Conservation (phyloP, 441 rosid species). For the Bocquillonia castaneifolia region DNA sequence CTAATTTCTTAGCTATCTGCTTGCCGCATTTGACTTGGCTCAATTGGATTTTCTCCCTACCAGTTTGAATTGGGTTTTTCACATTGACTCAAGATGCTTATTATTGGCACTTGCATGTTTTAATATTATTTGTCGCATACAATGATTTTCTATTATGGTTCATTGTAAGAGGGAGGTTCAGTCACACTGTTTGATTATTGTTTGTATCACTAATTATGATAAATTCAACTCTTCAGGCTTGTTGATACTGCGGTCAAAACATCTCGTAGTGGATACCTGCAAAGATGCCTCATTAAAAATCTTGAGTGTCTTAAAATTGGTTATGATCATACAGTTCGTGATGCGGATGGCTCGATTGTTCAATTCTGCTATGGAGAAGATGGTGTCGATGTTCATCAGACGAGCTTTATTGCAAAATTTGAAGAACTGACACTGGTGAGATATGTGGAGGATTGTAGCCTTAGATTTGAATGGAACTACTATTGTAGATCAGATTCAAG, state of each 20-base stretch:
- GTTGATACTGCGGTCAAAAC: conserved; percentile 99
- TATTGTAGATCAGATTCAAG: conserved; percentile 10
- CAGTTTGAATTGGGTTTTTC: not conserved
- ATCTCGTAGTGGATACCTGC: conserved; percentile 99
- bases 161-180: not conserved
- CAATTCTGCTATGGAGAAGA: conserved; percentile 98
- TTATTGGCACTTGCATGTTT: not conserved
- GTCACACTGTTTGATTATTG: not conserved
- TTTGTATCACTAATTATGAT: conserved; percentile 18
- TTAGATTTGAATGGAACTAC: conserved; percentile 8
- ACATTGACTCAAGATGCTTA: not conserved
- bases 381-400: conserved; percentile 92
- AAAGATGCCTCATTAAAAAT: conserved; percentile 95
- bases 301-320: conserved; percentile 86
- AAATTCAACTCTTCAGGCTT: conserved; percentile 49
- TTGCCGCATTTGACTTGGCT: too few relatives aligned
- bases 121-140: not conserved
- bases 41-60: too few relatives aligned
- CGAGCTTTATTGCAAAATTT: conserved; percentile 75
- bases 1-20: not conserved
- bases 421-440: conserved; percentile 62
- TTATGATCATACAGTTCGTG: conserved; percentile 96
- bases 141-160: too few relatives aligned
- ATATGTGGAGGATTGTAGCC: conserved; percentile 18
- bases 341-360: conserved; percentile 88